Percentiles rank a stretch among this genome's conserved stretches.
Conservation (phyloP, 2,329 filamentous ascomycete species). For the Scedosporium minutisporum region DNA sequence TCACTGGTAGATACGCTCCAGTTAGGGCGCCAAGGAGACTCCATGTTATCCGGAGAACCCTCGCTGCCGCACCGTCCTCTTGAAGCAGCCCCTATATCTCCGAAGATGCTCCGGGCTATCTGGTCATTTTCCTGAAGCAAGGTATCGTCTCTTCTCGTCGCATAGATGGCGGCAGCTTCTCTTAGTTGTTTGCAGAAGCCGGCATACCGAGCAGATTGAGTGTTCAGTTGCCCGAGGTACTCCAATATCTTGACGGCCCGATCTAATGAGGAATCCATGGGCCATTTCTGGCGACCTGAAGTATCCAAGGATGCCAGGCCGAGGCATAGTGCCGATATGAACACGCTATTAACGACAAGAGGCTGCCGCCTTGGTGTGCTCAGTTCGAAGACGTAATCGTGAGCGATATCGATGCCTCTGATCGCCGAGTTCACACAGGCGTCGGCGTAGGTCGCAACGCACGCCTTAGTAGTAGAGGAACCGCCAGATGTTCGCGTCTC, state of each 20-base stretch:
- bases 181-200: neutral
- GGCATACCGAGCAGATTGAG: neutral
- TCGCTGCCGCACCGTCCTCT: no score
- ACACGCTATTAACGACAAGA: neutral
- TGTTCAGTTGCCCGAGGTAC: neutral
- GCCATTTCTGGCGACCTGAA: neutral
- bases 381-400: neutral
- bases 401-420: neutral
- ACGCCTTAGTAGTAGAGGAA: neutral
- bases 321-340: neutral
- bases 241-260: neutral
- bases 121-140: neutral
- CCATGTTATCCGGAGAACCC: no score
- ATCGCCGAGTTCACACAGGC: neutral
- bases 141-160: neutral
- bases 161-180: neutral
- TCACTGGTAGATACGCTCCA: no score
- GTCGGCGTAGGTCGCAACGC: neutral
- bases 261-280: neutral
- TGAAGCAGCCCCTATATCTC: no score
- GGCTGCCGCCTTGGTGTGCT: neutral
- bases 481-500: neutral
- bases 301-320: neutral
- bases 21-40: no score
- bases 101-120: no score